A percentile compares a stretch with the other conserved stretches of the same genome.
These are phyloP conservation scores for Acacia melanoxylon DNA, from an alignment of 306 rosid genomes.

Conservation along the genomic window DNA sequence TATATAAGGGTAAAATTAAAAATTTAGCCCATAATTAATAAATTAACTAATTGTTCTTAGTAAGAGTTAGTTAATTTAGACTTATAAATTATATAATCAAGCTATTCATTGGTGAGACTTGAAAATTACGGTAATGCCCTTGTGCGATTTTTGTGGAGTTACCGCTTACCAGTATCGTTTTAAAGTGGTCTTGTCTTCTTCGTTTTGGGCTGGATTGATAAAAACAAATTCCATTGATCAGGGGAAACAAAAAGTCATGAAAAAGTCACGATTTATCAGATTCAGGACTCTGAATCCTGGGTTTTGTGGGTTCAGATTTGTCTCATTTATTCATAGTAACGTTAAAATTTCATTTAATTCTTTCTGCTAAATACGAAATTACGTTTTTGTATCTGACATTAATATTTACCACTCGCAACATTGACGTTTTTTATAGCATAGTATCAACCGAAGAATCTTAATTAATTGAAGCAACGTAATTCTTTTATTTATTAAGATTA, in stretches of 20 bases:
- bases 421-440: background rate
- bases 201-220: background rate
- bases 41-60: too few species aligned
- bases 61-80: too few species aligned
- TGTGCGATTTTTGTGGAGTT: background rate
- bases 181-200: slow-evolving; percentile 44
- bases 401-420: background rate
- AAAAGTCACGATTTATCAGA: background rate
- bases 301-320: background rate
- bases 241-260: slow-evolving; percentile 25
- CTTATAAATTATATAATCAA: too few species aligned
- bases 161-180: slow-evolving; percentile 37
- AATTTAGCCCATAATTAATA: too few species aligned
- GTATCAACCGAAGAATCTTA: background rate
- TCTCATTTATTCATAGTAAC: background rate
- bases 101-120: too few species aligned
- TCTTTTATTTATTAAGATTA: background rate
- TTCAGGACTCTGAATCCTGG: background rate
- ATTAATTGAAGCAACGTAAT: background rate
- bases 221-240: slow-evolving; percentile 30
- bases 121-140: slow-evolving; percentile 47
- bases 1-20: too few species aligned
- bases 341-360: background rate
- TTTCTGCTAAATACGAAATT: background rate
- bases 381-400: background rate